Percentiles rank a stretch among this genome's conserved stretches.
Evolutionary conservation across 1,284 basidiomycete species (phyloP).

Genomic region (Mycosarcoma maydis): DNA sequence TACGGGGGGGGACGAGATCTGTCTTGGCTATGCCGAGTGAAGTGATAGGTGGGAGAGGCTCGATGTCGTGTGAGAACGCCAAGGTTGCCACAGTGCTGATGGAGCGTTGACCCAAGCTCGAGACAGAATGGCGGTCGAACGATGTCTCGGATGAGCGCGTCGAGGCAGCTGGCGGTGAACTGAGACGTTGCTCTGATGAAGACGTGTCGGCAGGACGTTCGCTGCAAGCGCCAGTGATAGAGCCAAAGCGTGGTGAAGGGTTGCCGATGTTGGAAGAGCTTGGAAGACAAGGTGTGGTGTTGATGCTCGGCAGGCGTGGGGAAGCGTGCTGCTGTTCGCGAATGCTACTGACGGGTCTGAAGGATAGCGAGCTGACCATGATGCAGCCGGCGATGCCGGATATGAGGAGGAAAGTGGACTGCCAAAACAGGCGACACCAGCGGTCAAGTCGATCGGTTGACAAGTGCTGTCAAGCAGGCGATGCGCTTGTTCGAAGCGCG

Average conservation of each 20-base stretch:
- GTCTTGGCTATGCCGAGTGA: constrained; percentile 11
- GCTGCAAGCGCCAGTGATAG: constrained; percentile 9
- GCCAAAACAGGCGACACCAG: not conserved
- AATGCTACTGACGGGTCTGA: constrained; percentile 40
- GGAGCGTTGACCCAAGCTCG: constrained; percentile 32
- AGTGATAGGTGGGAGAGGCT: constrained; percentile 19
- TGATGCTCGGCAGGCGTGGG: constrained; percentile 13
- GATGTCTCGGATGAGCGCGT: constrained; percentile 36
- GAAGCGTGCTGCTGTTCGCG: constrained; percentile 35
- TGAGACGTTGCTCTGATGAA: constrained; percentile 30
- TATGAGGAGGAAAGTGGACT: not conserved
- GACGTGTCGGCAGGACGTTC: constrained; percentile 10
- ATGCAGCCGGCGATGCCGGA: constrained; percentile 43
- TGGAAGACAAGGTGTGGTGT: constrained; percentile 10
- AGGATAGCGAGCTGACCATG: constrained; percentile 37
- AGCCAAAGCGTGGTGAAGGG: constrained; percentile 27
- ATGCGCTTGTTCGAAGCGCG: no score
- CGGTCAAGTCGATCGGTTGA: constrained; percentile 1
- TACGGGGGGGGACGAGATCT: constrained; percentile 3
- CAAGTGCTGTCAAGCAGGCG: no score
- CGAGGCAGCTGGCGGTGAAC: constrained; percentile 29
- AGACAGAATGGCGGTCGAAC: constrained; percentile 31
- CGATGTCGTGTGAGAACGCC: constrained; percentile 14
- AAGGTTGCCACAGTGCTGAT: constrained; percentile 34
- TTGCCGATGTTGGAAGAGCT: constrained; percentile 1